Evolutionary conservation across 306 rosid species (phyloP).

Genomic region (Dryas alaskensis): DNA sequence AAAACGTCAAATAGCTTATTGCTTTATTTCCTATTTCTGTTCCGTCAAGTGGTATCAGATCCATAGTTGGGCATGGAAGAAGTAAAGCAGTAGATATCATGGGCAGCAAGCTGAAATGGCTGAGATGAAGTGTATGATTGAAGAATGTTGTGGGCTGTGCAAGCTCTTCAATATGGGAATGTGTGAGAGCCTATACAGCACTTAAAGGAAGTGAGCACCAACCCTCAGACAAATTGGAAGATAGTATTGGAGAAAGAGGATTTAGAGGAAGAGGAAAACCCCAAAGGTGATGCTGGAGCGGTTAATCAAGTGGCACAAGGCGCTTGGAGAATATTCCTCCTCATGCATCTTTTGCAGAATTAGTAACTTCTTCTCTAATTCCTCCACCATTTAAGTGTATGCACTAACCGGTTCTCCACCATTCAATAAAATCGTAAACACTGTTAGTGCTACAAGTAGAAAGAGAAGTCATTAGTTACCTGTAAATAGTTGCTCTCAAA

Average conservation of each 20-base stretch:
- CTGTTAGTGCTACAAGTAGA: background rate
- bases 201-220: background rate
- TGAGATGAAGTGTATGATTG: no score
- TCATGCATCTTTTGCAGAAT: no score
- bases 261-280: background rate
- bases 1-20: background rate
- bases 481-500: constrained; percentile 70
- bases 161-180: no score
- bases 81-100: background rate
- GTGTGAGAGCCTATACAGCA: no score
- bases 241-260: background rate
- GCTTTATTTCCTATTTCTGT: background rate
- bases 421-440: background rate
- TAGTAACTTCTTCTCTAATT: no score
- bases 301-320: background rate
- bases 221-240: background rate
- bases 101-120: no score
- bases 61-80: background rate
- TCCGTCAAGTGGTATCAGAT: background rate
- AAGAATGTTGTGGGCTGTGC: no score
- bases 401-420: no score
- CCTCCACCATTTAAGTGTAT: no score
- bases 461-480: constrained; percentile 37
- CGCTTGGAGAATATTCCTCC: background rate
- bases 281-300: background rate